Conservation (phyloP, 805 yeast genomes). For the Lipomyces orientalis region DNA sequence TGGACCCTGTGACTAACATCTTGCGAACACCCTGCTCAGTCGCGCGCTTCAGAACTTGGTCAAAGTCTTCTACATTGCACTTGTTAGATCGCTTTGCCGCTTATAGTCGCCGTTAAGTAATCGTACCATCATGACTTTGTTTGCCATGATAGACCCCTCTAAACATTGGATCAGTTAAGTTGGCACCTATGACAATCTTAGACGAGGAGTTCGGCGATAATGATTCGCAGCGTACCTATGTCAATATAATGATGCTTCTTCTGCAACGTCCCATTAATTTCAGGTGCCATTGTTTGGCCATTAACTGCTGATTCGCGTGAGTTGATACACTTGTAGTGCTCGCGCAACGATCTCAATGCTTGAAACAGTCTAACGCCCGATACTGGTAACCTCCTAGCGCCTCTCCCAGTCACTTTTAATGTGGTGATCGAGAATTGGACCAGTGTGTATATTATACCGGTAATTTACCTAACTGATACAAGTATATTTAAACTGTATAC, state of each 20-base stretch:
- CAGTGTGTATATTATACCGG: too few relatives aligned
- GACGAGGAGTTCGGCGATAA: neutral
- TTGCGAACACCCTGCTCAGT: constrained; percentile 64
- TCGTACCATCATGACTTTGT: constrained; percentile 59
- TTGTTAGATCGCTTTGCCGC: neutral
- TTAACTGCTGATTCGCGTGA: neutral
- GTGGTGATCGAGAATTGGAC: neutral
- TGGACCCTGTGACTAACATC: constrained; percentile 84
- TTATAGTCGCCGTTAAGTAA: neutral
- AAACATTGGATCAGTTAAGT: constrained; percentile 89
- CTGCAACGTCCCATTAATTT: neutral
- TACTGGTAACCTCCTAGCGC: neutral
- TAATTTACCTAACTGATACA: too few relatives aligned
- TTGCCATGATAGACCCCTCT: constrained; percentile 77
- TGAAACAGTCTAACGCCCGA: too few relatives aligned
- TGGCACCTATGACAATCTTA: constrained; percentile 64
- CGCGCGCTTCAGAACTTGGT: constrained; percentile 70
- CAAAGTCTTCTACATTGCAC: constrained; percentile 56
- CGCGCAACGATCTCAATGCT: too few relatives aligned
- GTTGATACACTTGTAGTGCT: too few relatives aligned
- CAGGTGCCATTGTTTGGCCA: neutral
- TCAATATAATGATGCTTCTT: constrained; percentile 22
- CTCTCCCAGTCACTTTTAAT: neutral
- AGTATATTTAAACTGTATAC: too few relatives aligned
- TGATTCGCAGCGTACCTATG: constrained; percentile 22